Base-by-base conservation (phyloP, 768 basidiomycete species). In the Leccinum broughii region DNA sequence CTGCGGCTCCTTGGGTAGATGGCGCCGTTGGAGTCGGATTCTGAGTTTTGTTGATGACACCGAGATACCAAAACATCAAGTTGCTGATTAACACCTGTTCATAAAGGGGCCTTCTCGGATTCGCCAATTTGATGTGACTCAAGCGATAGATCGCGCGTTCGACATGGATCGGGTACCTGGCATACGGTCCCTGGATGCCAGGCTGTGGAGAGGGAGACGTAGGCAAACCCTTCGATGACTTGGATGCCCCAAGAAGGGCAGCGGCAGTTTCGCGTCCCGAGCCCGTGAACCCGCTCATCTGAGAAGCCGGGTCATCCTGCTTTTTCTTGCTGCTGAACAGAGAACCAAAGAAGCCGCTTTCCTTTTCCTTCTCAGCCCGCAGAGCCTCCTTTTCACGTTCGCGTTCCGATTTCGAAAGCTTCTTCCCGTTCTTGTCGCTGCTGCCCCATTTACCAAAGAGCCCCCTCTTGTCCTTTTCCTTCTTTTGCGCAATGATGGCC, bases 51-150 rank as follows among this genome's bases (percentile, higher is more conserved):
- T 98, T 97, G 77, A 98, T 98, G 65, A 98, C 88, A 13, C 95
- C 93, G 39, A 99, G 83, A 72, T 98, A 99, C 97, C 97, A 99
- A 81, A 99, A 98, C 93, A 96, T 97, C 68, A 94, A 78, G 71
- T 94, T 94, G 70, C 90, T 92, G 74, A 92, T 93, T 59, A 93
- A 78, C 56, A 91, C 97, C 75, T 99, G 97, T 78, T 99, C 97
- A 69, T 97, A 98, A 17, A 99, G 81, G 28, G 97, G 95, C 50
- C 97, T 83, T 60, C 97, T 83, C 9, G 97, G 95, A 76, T 98
- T 99, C 22, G 97, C 97, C 50, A 99, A 81, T 75, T 99, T 99
- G 81, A 99, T 99, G 71, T 99, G 97, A 72, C 93, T 95, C 54
- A 99, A 80, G 61, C 97, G 83, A 76, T 99, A 99, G 51, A 99